phyloP scores from a whole-genome alignment of 768 basidiomycete species.

The Amyloporia xantha region DNA sequence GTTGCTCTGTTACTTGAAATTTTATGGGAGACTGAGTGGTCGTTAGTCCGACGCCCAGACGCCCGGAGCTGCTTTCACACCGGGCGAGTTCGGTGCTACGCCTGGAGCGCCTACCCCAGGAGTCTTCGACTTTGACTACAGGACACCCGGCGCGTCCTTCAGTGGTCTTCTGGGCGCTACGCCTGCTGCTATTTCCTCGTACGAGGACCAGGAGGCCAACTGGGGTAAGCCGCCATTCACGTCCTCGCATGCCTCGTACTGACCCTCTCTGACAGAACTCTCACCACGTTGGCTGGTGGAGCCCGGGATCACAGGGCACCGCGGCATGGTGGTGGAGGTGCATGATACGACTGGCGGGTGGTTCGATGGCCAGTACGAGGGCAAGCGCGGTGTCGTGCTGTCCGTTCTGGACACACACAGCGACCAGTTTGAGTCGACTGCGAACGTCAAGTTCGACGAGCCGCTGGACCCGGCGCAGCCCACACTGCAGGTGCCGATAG shows the following conservation, averaged over 20 bases:
- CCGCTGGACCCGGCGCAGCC: slow-evolving; percentile 13
- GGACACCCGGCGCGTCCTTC: background rate
- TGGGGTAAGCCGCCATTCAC: slow-evolving; percentile 8
- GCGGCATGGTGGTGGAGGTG: slow-evolving; percentile 19
- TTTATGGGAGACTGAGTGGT: too few relatives aligned
- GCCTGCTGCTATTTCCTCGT: slow-evolving; percentile 12
- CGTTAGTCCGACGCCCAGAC: background rate
- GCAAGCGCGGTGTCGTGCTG: slow-evolving; percentile 19
- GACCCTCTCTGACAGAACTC: slow-evolving; percentile 8
- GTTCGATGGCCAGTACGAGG: slow-evolving; percentile 23
- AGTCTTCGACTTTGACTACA: slow-evolving; percentile 2
- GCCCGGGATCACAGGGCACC: slow-evolving; percentile 11
- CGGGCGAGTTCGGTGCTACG: slow-evolving; percentile 8
- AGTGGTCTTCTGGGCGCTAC: slow-evolving; percentile 7
- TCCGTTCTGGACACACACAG: slow-evolving; percentile 19
- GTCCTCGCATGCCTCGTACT: background rate
- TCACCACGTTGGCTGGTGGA: slow-evolving; percentile 20
- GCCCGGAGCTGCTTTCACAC: slow-evolving; percentile 20
- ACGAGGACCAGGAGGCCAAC: background rate
- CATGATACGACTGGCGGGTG: slow-evolving; percentile 16
- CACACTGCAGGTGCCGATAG: slow-evolving; percentile 18
- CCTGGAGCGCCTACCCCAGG: slow-evolving; percentile 43
- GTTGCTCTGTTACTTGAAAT: too few relatives aligned
- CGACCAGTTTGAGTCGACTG: slow-evolving; percentile 17
- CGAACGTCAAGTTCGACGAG: slow-evolving; percentile 18